Evolutionary conservation across 2,329 filamentous ascomycete species (phyloP), one percentile per base, ranked within the genome.

Genomic region (Escovopsis sp.): DNA sequence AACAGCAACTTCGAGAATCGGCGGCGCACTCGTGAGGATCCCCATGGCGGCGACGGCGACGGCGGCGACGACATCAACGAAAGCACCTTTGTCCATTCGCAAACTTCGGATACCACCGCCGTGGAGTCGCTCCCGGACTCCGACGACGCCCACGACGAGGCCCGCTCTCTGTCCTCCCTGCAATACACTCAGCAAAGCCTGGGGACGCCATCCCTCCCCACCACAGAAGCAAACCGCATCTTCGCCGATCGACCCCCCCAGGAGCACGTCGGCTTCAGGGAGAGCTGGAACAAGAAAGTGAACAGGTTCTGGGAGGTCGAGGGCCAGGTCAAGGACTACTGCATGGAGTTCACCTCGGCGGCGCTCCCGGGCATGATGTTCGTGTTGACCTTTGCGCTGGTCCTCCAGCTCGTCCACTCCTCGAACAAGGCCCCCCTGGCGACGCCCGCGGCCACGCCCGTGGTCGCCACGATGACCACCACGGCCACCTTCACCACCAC

Each of bases 181-280:
- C 60, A 65, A 42, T 73, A 73, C 48, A 66, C 68, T 19, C 67
- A 71, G 38, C 59, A 71, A 50, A 65, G 62, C 42, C 63, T 72
- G 36, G 59, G 58, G 39, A 66, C 58, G 33, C 68, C 68, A 4
- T 66, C 64, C 26, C 57, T 64, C 26, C 49, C 51, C n/a, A 59
- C 60, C 4, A 59, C 60, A 10, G 60, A 63, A 37, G 55, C 54
- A 19, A 60, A 53, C 44, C 51, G 53, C 39, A 49, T 57, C 28
- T 44, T 57, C 36, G 53, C 54, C 43, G 26, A 38, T 19, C 36
- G 39, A n/a, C 39, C 37, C 30, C 42, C 44, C n/a, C 41, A 47
- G 39, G 49, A 50, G 28, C 35, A 40, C 19, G 12, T 1, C 26
- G 28, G 41, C 23, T 41, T 47, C 33, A 36, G 39, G 30, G 36